Conservation (phyloP, 257 asterid species). For the Asclepias syriaca region DNA sequence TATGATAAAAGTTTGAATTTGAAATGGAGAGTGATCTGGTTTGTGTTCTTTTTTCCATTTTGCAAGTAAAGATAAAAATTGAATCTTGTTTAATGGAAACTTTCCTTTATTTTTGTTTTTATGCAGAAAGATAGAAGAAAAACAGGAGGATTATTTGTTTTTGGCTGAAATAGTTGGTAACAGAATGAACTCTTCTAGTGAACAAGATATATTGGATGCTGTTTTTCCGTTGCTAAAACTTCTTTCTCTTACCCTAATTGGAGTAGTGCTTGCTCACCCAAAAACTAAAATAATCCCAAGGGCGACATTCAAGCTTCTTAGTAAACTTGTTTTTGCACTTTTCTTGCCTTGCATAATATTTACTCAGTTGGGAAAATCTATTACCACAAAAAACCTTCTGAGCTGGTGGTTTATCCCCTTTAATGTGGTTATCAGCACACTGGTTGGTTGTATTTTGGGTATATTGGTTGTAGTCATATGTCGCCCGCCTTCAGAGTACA, state of each 20-base stretch:
- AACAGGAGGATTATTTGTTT: not conserved
- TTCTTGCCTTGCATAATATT: conserved; percentile 43
- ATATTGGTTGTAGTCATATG: conserved; percentile 30
- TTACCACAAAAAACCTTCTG: conserved; percentile 20
- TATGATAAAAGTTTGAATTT: not conserved
- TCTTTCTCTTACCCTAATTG: conserved; percentile 26
- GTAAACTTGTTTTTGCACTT: conserved; percentile 41
- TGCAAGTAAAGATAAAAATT: not conserved
- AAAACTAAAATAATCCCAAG: conserved; percentile 24
- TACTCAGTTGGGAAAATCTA: conserved; percentile 35
- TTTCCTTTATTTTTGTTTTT: not conserved
- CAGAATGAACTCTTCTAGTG: conserved; percentile 18
- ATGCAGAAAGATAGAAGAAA: conserved; percentile 5
- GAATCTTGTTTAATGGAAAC: not conserved
- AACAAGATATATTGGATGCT: conserved; percentile 22
- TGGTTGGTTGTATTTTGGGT: conserved; percentile 32
- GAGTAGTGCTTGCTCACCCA: conserved; percentile 28
- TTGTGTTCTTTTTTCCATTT: too few species aligned
- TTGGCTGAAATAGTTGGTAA: conserved; percentile 13
- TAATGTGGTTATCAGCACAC: conserved; percentile 34
- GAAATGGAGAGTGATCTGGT: not conserved
- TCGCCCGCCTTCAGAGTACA: conserved; percentile 33
- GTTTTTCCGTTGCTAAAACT: conserved; percentile 36
- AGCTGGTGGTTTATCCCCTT: conserved; percentile 46
- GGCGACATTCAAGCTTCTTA: conserved; percentile 40